A percentile compares a stretch with the other conserved stretches of the same genome.
These are phyloP conservation scores for Coniochaeta hoffmannii DNA, from an alignment of 2,329 filamentous ascomycete genomes.

Conservation along the genomic window DNA sequence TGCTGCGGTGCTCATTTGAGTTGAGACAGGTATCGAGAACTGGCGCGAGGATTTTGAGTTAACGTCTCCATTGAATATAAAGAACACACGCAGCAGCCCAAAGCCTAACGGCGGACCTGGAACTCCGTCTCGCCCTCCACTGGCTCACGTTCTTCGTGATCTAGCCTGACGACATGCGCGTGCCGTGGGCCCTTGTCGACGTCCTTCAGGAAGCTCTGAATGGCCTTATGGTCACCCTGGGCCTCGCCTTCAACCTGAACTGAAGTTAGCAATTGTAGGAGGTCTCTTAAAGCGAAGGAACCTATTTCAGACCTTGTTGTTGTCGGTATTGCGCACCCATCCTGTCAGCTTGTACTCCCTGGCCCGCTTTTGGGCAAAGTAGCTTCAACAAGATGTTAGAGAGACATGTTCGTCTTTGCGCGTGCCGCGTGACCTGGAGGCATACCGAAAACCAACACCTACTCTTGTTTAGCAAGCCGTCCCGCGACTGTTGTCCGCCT, in stretches of 20 bases:
- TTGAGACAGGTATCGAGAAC: not conserved
- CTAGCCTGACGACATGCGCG: slow-evolving; percentile 67
- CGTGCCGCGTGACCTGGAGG: not conserved
- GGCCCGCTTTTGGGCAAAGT: slow-evolving; percentile 48
- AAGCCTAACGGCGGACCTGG: slow-evolving; percentile 34
- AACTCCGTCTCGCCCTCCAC: slow-evolving; percentile 65
- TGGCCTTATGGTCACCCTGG: slow-evolving; percentile 60
- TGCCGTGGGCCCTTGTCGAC: slow-evolving; percentile 66
- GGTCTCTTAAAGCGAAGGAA: not conserved
- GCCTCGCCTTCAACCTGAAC: slow-evolving; percentile 79
- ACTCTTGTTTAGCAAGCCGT: not conserved
- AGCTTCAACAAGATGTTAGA: slow-evolving; percentile 24
- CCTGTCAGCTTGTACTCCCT: slow-evolving; percentile 44
- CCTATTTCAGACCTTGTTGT: slow-evolving; percentile 45
- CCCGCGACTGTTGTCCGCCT: not conserved
- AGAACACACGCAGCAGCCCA: not conserved
- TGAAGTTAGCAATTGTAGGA: not conserved
- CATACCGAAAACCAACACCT: slow-evolving; percentile 52
- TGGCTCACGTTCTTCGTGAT: slow-evolving; percentile 57
- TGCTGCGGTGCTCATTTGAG: not conserved
- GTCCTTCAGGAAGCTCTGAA: slow-evolving; percentile 66
- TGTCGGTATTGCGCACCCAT: slow-evolving; percentile 53
- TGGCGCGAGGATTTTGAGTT: not conserved
- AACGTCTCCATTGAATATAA: not conserved
- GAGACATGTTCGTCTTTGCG: not conserved